Evolutionary conservation across 2,329 filamentous ascomycete species (phyloP), one percentile per base, ranked within the genome.

Genomic region (Alternaria burnsii): DNA sequence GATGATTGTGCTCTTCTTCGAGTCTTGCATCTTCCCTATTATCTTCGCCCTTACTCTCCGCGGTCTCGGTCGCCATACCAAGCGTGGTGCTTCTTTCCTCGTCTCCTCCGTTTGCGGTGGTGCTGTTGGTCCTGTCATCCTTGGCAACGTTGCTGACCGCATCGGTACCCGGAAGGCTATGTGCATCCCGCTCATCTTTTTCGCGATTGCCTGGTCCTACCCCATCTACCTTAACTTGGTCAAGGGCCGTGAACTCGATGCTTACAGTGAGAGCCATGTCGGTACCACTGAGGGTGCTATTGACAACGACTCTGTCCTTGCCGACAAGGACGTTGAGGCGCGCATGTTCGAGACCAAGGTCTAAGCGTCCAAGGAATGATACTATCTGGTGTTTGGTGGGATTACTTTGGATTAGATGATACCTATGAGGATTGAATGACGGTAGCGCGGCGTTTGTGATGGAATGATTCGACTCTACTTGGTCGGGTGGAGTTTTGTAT

Each of bases 1-100:
- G 16, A 78, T 78, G 71, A 64, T 79, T 20, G 75, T 77, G 1
- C 69, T 78, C 22, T 79, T 78, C 70, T 79, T 78, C 66, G 76
- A 79, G 54, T 74, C 68, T 24, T 78, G 75, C 61, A 75, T 78
- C 58, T 79, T 79, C 70, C 76, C 77, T 4, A 76, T 77, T 58
- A 79, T 79, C 64, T 78, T 79, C 61, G 76, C 77, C 1, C 67
- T 77, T 4, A 72, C 73, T 1, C 71, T 79, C 12, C 75, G 77
- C 43, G 77, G 77, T 20, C 72, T 79, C 6, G 77, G 77, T 52
- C 71, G 76, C 20, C 76, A 79, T 66, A 79, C 77, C 59, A 79
- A 79, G 71, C 76, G 77, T 42, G 77, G 77, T 32, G 76, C 76
- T 20, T 78, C 75, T 1, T 78, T 74, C 70, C 62, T 79, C 46